phyloP scores from a whole-genome alignment of 805 yeast genomes.

The Phaffomyces opuntiae region DNA sequence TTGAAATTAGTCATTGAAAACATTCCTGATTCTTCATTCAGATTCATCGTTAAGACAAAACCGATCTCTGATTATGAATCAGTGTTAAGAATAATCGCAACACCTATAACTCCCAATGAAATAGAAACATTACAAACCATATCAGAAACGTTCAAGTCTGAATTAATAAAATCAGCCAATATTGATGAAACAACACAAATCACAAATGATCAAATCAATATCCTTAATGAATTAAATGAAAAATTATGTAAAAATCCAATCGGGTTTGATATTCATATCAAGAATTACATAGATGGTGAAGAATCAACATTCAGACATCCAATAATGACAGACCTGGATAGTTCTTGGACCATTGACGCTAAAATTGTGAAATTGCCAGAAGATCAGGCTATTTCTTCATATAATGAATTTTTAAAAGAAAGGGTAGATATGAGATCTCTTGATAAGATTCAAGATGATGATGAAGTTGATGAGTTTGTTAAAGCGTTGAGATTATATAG shows the following conservation, averaged over 20 bases:
- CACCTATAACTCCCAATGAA: constrained; percentile 26
- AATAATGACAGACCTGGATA: constrained; percentile 15
- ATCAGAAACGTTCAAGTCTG: constrained; percentile 10
- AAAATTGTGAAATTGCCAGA: constrained; percentile 21
- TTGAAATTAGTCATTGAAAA: constrained; percentile 32
- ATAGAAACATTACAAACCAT: constrained; percentile 18
- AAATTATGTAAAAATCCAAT: constrained; percentile 20
- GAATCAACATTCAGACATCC: constrained; percentile 17
- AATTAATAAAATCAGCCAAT: constrained; percentile 5
- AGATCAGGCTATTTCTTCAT: constrained; percentile 13
- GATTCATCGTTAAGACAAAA: constrained; percentile 26
- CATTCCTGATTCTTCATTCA: constrained; percentile 28
- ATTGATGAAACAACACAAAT: constrained; percentile 8
- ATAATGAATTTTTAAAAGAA: constrained; percentile 19
- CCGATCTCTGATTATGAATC: constrained; percentile 18
- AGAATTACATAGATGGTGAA: constrained; percentile 31
- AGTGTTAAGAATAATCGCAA: constrained; percentile 26
- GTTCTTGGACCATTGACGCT: constrained; percentile 29
- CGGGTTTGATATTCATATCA: constrained; percentile 33
- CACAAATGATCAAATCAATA: constrained; percentile 9
- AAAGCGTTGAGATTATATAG: constrained; percentile 24
- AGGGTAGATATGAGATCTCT: constrained; percentile 20
- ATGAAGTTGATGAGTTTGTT: constrained; percentile 17
- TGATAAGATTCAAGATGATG: constrained; percentile 12
- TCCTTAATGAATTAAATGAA: constrained; percentile 16